Evolutionary conservation across 2,329 filamentous ascomycete species (phyloP), one percentile per base, ranked within the genome.

Genomic region (Pestalotiopsis sp.): DNA sequence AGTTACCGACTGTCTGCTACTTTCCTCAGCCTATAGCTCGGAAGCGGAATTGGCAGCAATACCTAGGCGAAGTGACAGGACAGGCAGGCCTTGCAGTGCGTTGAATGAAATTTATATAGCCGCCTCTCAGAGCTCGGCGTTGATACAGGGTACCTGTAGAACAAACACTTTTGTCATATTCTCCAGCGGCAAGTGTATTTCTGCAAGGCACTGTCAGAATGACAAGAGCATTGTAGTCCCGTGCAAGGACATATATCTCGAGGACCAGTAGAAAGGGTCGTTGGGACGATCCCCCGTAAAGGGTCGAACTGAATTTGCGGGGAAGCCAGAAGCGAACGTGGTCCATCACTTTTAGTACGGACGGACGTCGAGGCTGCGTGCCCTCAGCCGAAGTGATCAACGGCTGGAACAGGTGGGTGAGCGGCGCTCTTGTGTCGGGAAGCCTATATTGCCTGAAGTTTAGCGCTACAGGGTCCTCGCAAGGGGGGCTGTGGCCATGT

Each of bases 331-430:
- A 38, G 59, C 31, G 36, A 52, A 52, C n/a, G 25, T 59, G 27
- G 59, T 41, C 59, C 38, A 62, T 62, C 59, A 62, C 31, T 62
- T 36, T 36, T 62, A 39, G 27, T 20, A 62, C 59, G 36, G 59
- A 52, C 38, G 59, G 7, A 36, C 6, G 31, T 62, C 57, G 57
- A 59, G 57, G 23, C 57, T 36, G 57, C 23, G 23, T 9, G 31
- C 11, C 57, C 57, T 59, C 57, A 59, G 27, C 57, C 57, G 57
- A 59, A 27, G 57, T 27, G 57, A 59, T 59, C 57, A 36, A 27
- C 57, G 57, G 27, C 20, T 59, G 57, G 23, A 17, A 27, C 12
- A 23, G 57, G 23, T 6, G 20, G 52, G 11, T 52, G 45, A n/a
- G 20, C 20, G 31, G 20, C 45, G 20, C 45, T 20, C 20, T 59